Base-by-base conservation (phyloP, 345 rosid species). In the Anastatica hierochuntica region DNA sequence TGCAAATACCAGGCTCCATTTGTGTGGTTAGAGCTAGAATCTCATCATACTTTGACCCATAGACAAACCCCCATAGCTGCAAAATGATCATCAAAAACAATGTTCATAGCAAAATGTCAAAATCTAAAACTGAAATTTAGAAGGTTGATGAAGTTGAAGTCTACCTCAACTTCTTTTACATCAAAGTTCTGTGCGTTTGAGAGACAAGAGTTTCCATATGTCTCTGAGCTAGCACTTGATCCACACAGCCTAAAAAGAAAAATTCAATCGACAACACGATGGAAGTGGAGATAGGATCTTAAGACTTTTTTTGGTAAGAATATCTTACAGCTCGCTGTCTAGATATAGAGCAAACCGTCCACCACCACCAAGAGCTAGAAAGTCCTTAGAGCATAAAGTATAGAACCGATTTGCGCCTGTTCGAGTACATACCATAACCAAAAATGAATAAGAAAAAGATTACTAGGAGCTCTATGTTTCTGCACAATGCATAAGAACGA, bases 161-260 rank as follows among this genome's bases (percentile, higher is more conserved):
- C n/a, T n/a, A 90, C 98, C 96, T 92, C 98, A 21, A 92, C 79
- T 56, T 81, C 83, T 56, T 81, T 92, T 21, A 92, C 84, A 79
- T 88, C 85, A 59, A 92, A 92, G 66, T 85, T 86, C 56, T 85
- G 76, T 8, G 98, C 66, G 30, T 47, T 63, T 34, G 98, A 82
- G 18, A 92, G 95, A 69, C 96, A 84, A 45, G 95, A 75, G 53
- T 92, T 92, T 52, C 95, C 94, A 23, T 88, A 92, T 15, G 98
- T 88, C 68, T 92, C 95, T 2, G 96, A 92, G 53, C 76, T 80
- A 0, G 98, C 76, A 70, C 98, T 92, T 43, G 98, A 88, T 57
- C 98, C 98, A 8, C 56, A 78, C 71, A 83, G 64, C 64, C 98
- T 92, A 50, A 56, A 43, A 38, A 2, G 50, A 49, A 7, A 69